Evolutionary conservation across 2,329 filamentous ascomycete species (phyloP), one percentile per base, ranked within the genome.

Genomic region (Cadophora sp.): DNA sequence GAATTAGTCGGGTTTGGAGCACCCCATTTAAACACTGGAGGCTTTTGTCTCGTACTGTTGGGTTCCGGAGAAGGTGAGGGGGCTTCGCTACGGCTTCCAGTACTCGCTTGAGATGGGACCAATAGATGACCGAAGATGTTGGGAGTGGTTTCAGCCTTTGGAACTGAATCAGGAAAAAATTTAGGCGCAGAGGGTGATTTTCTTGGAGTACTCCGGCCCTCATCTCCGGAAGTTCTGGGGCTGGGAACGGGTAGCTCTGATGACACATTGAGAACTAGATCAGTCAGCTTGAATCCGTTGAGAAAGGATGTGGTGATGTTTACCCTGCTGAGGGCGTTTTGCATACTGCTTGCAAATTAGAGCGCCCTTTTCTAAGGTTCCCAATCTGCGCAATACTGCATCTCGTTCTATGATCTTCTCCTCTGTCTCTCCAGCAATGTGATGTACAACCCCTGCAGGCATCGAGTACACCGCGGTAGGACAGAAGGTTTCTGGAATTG

Each of bases 321-420:
- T 60, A 69, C 68, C 41, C 24, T 65, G 66, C 27, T 30, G 27
- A n/a, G 66, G 59, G 3, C 69, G 51, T 43, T 63, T 68, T 22
- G 67, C 68, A 56, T 73, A 68, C 45, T 66, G 66, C 43, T 68
- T 72, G 66, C 70, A 72, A 50, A 68, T 70, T 4, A 18, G 60
- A 63, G 64, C 66, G 6, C 70, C 72, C 16, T 69, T 61, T 50
- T 72, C 63, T n/a, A 73, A 62, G 9, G 50, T 67, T 30, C 20
- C 36, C 51, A 73, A 62, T 62, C 61, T 70, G 3, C 59, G 65
- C 22, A 58, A 30, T 14, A 71, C 62, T 51, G 55, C 41, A 20
- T 68, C 62, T 55, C 70, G 66, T 48, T 71, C 65, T 5, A 63
- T 11, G 6, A 51, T 58, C 33, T 71, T 70, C 30, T 70, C 70